Percentiles rank a stretch among this genome's conserved stretches.
Conservation (phyloP, 495 filamentous ascomycete genomes). For the Penicillium herquei region DNA sequence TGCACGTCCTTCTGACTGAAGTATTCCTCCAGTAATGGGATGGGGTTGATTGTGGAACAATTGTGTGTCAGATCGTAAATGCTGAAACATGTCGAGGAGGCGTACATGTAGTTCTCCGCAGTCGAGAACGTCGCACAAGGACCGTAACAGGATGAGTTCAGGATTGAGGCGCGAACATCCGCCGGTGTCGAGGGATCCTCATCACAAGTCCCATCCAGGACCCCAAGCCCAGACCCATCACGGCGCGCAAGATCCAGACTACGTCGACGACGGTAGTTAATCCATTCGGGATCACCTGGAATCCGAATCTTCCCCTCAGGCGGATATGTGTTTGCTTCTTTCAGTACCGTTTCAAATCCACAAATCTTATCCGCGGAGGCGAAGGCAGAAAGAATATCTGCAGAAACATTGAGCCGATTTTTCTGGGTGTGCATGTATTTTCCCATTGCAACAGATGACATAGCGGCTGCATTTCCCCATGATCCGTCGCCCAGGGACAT, state of each 20-base stretch:
- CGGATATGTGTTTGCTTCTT: constrained; percentile 30
- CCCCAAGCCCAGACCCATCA: constrained; percentile 8
- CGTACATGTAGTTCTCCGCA: constrained; percentile 28
- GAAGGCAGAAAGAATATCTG: constrained; percentile 31
- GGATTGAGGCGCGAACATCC: constrained; percentile 28
- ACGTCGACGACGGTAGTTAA: constrained; percentile 25
- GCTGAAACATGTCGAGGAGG: constrained; percentile 28
- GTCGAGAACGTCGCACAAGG: constrained; percentile 41
- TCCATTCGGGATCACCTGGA: constrained; percentile 35
- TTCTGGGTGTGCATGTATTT: constrained; percentile 27
- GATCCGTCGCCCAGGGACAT: constrained; percentile 37
- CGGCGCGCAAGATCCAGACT: constrained; percentile 3
- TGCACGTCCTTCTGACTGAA: constrained; percentile 39
- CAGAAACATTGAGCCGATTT: constrained; percentile 19
- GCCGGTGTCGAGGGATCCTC: constrained; percentile 21
- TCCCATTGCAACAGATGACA: constrained; percentile 27
- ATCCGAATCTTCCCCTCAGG: constrained; percentile 31
- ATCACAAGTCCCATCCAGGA: constrained; percentile 22
- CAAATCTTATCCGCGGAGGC: constrained; percentile 28
- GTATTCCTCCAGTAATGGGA: constrained; percentile 26
- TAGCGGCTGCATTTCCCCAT: constrained; percentile 34
- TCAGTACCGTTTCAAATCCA: constrained; percentile 32
- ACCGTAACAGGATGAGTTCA: constrained; percentile 38
- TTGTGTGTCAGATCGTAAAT: constrained; percentile 37
- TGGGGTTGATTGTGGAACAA: constrained; percentile 28